Evolutionary conservation across 768 basidiomycete genomes (phyloP), one percentile per base, ranked within the genome.

Genomic region (Boletus pseudo-olivaceus): DNA sequence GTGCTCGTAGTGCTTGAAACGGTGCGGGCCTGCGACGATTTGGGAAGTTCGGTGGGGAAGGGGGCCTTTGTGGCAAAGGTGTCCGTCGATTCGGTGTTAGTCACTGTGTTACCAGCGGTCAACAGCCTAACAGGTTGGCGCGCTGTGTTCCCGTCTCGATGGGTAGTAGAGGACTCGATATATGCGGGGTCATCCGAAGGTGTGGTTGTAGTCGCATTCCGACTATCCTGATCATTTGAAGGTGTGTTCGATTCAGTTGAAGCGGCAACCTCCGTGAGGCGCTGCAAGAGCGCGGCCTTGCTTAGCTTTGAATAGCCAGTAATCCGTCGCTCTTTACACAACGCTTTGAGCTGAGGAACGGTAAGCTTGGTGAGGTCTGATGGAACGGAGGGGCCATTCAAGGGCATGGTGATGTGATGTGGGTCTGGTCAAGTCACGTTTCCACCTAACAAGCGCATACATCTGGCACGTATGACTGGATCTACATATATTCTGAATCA

Each of bases 281-380:
- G 85, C 55, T 75, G 73, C 29, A 90, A 67, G 35, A 90, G 74
- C 1, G 73, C 78, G 48, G 73, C 69, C 66, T 89, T 89, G 38
- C 69, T 65, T 19, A 88, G 78, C 64, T 85, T 90, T 10, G 86
- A 87, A 64, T 87, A 90, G 0, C 84, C 85, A 40, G 73, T 63
- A 26, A 90, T 71, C 20, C 76, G 72, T 51, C 70, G 76, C 47
- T 84, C 85, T 64, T 86, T 90, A 69, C 87, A 90, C 14, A 89
- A 54, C 4, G 76, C 76, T 62, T 82, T 88, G 19, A 91, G 76
- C 58, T 85, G 83, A 19, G 82, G 66, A 10, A 87, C 82, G 8
- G 82, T 86, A 2, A 85, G 65, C 48, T 72, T 78, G 51, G 29
- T 32, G 51, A 69, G 59, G 45, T 66, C 63, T 32, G 55, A 34